Conservation (phyloP, 1,284 basidiomycete species). For the Cryptococcus neoformans region DNA sequence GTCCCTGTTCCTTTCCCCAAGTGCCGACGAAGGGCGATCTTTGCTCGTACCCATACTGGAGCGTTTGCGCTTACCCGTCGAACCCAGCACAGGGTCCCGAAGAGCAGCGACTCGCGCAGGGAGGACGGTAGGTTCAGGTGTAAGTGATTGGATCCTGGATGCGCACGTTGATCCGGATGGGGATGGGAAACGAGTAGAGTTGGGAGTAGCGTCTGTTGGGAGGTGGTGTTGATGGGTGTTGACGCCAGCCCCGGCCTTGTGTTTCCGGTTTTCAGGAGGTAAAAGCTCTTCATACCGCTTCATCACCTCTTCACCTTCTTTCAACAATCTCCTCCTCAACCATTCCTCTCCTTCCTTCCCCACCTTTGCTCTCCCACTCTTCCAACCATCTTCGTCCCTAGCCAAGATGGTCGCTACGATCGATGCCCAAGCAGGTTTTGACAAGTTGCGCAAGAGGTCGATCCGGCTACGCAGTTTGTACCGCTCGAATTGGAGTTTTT, state of each 20-base stretch:
- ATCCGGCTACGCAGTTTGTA: conserved; percentile 86
- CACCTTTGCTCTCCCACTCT: conserved; percentile 32
- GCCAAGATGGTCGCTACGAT: conserved; percentile 27
- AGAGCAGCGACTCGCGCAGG: conserved; percentile 31
- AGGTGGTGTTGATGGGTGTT: background rate
- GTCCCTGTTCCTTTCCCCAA: too few relatives aligned
- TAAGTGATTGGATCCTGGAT: conserved; percentile 16
- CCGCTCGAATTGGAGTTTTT: conserved; percentile 83
- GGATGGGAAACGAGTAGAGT: conserved; percentile 12
- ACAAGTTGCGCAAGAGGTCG: conserved; percentile 64
- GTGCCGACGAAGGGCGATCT: too few relatives aligned
- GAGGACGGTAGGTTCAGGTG: conserved; percentile 20
- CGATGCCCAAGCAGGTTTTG: conserved; percentile 24
- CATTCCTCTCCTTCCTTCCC: conserved; percentile 34
- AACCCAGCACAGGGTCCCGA: conserved; percentile 11
- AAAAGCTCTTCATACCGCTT: conserved; percentile 38
- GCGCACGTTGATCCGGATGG: conserved; percentile 4
- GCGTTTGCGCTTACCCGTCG: background rate
- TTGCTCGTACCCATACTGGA: too few relatives aligned
- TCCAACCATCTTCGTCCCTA: conserved; percentile 19
- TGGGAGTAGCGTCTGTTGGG: background rate
- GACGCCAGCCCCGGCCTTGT: background rate
- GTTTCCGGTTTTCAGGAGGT: conserved; percentile 31
- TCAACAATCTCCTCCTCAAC: conserved; percentile 35
- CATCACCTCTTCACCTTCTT: conserved; percentile 43